phyloP scores from a whole-genome alignment of 2,329 filamentous ascomycete species.

The Sordariomycetes sp. region DNA sequence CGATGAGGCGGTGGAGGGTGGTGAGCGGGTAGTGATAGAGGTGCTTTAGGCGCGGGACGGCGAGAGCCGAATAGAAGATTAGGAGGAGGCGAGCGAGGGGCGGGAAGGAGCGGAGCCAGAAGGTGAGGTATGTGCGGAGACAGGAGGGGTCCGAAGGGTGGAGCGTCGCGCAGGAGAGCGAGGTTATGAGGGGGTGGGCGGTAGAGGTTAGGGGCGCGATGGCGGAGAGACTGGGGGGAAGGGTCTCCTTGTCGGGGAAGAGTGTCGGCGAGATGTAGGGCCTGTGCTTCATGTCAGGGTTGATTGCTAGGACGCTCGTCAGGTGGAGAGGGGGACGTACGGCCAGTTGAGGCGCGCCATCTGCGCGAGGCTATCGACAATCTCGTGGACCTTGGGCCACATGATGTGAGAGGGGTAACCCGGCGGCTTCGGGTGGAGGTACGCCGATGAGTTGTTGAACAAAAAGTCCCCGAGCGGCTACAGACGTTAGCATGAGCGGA shows the following conservation, averaged over 20 bases:
- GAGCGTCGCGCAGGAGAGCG: slow-evolving; percentile 77
- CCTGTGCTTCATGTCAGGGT: slow-evolving; percentile 21
- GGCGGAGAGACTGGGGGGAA: slow-evolving; percentile 50
- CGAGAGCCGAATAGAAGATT: slow-evolving; percentile 55
- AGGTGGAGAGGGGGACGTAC: slow-evolving; percentile 29
- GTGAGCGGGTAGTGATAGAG: slow-evolving; percentile 58
- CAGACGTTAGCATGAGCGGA: slow-evolving; percentile 6
- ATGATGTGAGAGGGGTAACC: slow-evolving; percentile 50
- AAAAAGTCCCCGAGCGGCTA: slow-evolving; percentile 30
- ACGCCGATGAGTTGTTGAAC: slow-evolving; percentile 64
- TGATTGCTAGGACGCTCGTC: background rate
- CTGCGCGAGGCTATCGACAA: slow-evolving; percentile 68
- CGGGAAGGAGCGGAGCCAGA: slow-evolving; percentile 76
- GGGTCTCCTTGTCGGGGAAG: slow-evolving; percentile 58
- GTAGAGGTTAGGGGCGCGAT: slow-evolving; percentile 69
- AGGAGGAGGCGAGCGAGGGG: slow-evolving; percentile 66
- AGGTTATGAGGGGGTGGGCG: slow-evolving; percentile 76
- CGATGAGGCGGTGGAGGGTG: slow-evolving; percentile 52
- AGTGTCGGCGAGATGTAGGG: slow-evolving; percentile 75
- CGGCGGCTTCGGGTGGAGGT: slow-evolving; percentile 60
- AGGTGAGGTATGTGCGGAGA: slow-evolving; percentile 72
- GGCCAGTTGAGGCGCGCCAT: slow-evolving; percentile 80
- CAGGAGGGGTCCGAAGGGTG: slow-evolving; percentile 85
- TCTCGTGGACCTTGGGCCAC: slow-evolving; percentile 66
- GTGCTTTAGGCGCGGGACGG: slow-evolving; percentile 49